phyloP scores from a whole-genome alignment of 139 green algal species.

The Closterium sp. region DNA sequence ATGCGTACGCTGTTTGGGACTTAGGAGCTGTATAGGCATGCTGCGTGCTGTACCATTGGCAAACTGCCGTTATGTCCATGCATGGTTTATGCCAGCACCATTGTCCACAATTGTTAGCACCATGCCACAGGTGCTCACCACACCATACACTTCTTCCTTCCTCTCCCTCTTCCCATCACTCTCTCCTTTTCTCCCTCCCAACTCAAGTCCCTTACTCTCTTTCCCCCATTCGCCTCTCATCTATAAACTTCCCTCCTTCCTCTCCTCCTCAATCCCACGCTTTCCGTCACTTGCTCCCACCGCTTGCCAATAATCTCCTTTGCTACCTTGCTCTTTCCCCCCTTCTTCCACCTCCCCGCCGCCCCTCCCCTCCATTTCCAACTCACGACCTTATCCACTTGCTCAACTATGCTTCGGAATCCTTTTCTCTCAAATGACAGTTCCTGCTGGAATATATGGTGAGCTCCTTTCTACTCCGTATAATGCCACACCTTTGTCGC shows the following conservation, averaged over 20 bases:
- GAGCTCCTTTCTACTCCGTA: background rate
- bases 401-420: too few relatives aligned
- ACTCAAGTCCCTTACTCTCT: background rate
- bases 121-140: background rate
- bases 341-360: too few relatives aligned
- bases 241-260: background rate
- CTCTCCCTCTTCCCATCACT: background rate
- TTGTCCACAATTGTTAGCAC: background rate
- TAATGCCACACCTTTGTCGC: background rate
- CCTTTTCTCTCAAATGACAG: background rate
- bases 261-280: background rate
- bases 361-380: background rate
- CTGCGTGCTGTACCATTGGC: too few relatives aligned
- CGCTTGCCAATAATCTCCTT: too few relatives aligned
- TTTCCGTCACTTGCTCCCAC: background rate
- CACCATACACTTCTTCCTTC: background rate
- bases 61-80: too few relatives aligned
- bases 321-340: too few relatives aligned
- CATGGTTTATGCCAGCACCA: background rate
- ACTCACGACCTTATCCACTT: too few relatives aligned
- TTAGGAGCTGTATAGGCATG: too few relatives aligned
- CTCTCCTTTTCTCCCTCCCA: constrained; percentile 17
- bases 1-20: too few relatives aligned
- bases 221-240: background rate
- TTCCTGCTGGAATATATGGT: constrained; percentile 36